Percentiles rank a stretch among this genome's conserved stretches.
These are phyloP conservation scores for Epicoccum sorghinum DNA, from an alignment of 2,329 filamentous ascomycete species.

Conservation along the genomic window DNA sequence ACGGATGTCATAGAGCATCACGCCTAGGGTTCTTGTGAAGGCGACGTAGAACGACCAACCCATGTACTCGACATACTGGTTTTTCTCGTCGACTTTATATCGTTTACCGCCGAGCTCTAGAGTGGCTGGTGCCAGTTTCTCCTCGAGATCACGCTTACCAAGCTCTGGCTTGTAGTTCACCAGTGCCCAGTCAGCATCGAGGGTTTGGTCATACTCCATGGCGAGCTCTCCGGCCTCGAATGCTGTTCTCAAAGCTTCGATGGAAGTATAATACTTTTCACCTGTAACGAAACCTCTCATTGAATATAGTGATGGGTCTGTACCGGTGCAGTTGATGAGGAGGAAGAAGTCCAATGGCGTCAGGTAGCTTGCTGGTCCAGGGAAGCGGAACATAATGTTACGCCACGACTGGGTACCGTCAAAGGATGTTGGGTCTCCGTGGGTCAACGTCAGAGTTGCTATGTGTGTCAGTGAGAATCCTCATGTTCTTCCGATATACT, in stretches of 20 bases:
- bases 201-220: slow-evolving; percentile 55
- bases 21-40: slow-evolving; percentile 56
- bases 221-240: slow-evolving; percentile 53
- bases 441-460: slow-evolving; percentile 31
- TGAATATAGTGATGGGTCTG: slow-evolving; percentile 51
- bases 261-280: slow-evolving; percentile 57
- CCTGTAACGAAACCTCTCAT: slow-evolving; percentile 51
- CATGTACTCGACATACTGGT: slow-evolving; percentile 58
- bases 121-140: slow-evolving; percentile 52
- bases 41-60: slow-evolving; percentile 59
- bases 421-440: slow-evolving; percentile 43
- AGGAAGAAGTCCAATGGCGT: slow-evolving; percentile 56
- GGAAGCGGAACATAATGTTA: slow-evolving; percentile 53
- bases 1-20: slow-evolving; percentile 60
- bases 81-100: slow-evolving; percentile 50
- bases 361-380: slow-evolving; percentile 48
- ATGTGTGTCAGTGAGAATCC: background rate
- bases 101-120: slow-evolving; percentile 50
- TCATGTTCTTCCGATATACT: background rate
- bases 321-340: slow-evolving; percentile 53
- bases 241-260: slow-evolving; percentile 55
- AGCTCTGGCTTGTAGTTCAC: slow-evolving; percentile 49
- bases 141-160: slow-evolving; percentile 41
- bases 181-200: slow-evolving; percentile 54
- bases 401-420: slow-evolving; percentile 51